Evolutionary conservation across 768 basidiomycete genomes (phyloP).

Genomic region (Suillus americanus): DNA sequence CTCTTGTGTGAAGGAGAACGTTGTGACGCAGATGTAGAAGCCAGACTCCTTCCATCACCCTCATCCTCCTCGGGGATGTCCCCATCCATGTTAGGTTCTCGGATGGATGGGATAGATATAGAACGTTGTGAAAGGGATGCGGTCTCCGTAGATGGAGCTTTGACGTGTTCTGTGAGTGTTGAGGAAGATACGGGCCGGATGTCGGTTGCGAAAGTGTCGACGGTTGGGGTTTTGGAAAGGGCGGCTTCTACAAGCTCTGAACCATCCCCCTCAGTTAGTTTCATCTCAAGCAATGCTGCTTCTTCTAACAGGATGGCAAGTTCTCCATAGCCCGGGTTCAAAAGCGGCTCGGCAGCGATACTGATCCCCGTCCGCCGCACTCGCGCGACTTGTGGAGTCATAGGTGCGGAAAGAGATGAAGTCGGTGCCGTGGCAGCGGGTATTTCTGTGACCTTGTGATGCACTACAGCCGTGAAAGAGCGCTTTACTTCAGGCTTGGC

Average conservation of each 20-base stretch:
- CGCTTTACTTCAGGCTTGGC: constrained; percentile 14
- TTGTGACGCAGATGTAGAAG: constrained; percentile 45
- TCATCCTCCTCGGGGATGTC: constrained; percentile 27
- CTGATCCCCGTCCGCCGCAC: constrained; percentile 29
- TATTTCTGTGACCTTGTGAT: constrained; percentile 48
- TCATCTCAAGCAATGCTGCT: constrained; percentile 56
- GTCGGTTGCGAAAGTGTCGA: constrained; percentile 23
- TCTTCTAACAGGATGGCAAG: constrained; percentile 55
- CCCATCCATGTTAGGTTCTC: constrained; percentile 25
- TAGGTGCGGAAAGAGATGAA: constrained; percentile 17
- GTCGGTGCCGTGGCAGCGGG: constrained; percentile 20
- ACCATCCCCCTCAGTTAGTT: constrained; percentile 46
- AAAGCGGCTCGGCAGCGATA: constrained; percentile 32
- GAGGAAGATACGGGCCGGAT: constrained; percentile 19
- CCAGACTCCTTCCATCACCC: constrained; percentile 30
- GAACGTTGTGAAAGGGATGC: constrained; percentile 27
- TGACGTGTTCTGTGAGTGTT: constrained; percentile 21
- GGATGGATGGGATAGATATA: constrained; percentile 29
- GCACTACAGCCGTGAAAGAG: constrained; percentile 58
- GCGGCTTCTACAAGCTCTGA: constrained; percentile 11
- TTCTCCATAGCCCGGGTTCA: constrained; percentile 53
- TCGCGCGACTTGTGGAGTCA: constrained; percentile 26
- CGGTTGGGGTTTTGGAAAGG: constrained; percentile 24
- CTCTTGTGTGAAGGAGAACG: constrained; percentile 47
- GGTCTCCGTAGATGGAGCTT: constrained; percentile 17